Evolutionary conservation across 805 yeast genomes (phyloP), one percentile per base, ranked within the genome.

Genomic region (Starmerella bacillaris): DNA sequence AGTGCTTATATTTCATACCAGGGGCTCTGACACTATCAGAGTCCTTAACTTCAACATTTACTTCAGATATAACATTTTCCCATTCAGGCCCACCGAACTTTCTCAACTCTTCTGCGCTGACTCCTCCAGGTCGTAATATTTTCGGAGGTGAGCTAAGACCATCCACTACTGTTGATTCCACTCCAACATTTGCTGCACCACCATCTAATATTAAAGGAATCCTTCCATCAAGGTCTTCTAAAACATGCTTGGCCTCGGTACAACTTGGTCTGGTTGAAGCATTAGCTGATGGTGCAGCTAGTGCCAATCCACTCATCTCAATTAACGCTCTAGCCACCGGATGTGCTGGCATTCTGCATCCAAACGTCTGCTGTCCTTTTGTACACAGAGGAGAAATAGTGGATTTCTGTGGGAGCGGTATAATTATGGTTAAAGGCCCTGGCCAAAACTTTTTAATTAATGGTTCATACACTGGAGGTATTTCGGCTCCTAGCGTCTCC

Each of bases 201-300:
- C 98, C 98, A 51, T 89, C 98, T 19, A 89, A 49, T 37, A 89
- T 79, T 20, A 73, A 51, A 0, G 95, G 94, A 11, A 89, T 80
- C 41, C 66, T 70, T 1, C 83, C 86, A 1, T 77, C 50, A 36
- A 89, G 56, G 51, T 89, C 98, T 48, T 72, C 70, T 45, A 58
- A 68, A 0, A 89, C 98, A 53, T 89, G 98, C 7, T 65, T 56
- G 1, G 98, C 96, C 22, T 65, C 50, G 0, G 98, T 89, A 1
- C 96, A 94, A 15, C 93, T 78, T 1, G 98, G 98, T 34, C 82
- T 61, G 0, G 98, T 89, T 2, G 94, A 82, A 1, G 94, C 86
- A 55, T 89, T 89, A 2, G 98, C 98, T 1, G 94, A 80, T 0
- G 98, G 98, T 0, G 98, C 98, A 1, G 98, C 98, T 24, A 89